Base-by-base conservation (phyloP, 441 rosid genomes). In the Pelargonium exstipulatum region DNA sequence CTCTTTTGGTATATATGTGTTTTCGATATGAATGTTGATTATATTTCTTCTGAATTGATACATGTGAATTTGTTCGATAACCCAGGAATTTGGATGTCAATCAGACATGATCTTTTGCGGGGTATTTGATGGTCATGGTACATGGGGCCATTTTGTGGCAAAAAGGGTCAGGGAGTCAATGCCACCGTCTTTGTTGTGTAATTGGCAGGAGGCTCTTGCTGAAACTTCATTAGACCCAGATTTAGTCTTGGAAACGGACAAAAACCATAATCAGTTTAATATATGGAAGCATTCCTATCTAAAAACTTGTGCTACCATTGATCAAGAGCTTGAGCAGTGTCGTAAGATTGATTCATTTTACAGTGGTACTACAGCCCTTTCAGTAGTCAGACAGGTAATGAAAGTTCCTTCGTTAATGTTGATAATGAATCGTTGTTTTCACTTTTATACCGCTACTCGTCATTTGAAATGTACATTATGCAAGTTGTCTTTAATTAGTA, bases 61-160 rank as follows among this genome's bases (percentile, higher is more conserved):
- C 0, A 29, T 2, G 35, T 29, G 35, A 29, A 2, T 29, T 51
- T 14, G 26, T 18, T 17, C 3, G 22, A 18, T 0, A 45, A 17
- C 9, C 4, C 37, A 91, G 97, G 94, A 80, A 71, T 94, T 85
- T 24, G 99, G 99, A 68, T 82, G 92, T 69, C 89, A 94, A 77
- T 86, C 75, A 71, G 99, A 91, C 80, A 90, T 87, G 94, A 73
- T 80, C 8, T 94, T 91, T 66, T 91, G 96, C 51, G 99, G 99
- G 73, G 84, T 94, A 77, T 94, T 90, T 67, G 97, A 94, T 69
- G 96, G 99, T 67, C 99, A 91, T 32, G 99, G 97, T 69, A 87
- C 87, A 0, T 91, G 99, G 97, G 99, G 99, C 10, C 99, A 94
- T 77, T 91, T 69, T 35, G 99, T 94, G 32, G 84, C 99, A 1